A percentile compares a stretch with the other conserved stretches of the same genome.
phyloP scores from a whole-genome alignment of 139 green algal genomes.

The Pycnococcus provasolii region DNA sequence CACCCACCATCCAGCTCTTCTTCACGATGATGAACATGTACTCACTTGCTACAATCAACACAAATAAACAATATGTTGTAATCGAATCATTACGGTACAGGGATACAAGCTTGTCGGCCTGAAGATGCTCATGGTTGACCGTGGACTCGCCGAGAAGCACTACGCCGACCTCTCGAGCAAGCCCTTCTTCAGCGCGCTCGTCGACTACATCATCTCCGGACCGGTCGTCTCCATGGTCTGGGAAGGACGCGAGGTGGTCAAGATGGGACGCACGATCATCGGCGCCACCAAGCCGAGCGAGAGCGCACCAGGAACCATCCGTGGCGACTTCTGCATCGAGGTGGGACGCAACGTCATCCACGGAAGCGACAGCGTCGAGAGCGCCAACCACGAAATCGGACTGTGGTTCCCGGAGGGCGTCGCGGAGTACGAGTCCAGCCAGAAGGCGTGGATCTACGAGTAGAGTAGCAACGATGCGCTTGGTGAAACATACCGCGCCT shows the following conservation, averaged over 20 bases:
- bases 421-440: constrained; percentile 13
- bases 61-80: not conserved
- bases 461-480: not conserved
- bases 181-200: constrained; percentile 87
- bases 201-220: constrained; percentile 92
- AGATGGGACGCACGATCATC: constrained; percentile 78
- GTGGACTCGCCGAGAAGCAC: constrained; percentile 63
- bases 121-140: constrained; percentile 67
- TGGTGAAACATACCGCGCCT: too few species aligned
- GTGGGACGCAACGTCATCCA: constrained; percentile 92
- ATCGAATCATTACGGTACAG: not conserved
- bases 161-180: constrained; percentile 86
- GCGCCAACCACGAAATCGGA: constrained; percentile 80
- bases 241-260: constrained; percentile 90
- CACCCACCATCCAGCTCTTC: not conserved
- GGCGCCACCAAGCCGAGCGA: constrained; percentile 87
- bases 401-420: constrained; percentile 77
- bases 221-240: constrained; percentile 97
- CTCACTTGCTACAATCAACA: not conserved
- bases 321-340: constrained; percentile 68
- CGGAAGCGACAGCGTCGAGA: constrained; percentile 84
- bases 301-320: constrained; percentile 87
- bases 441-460: constrained; percentile 29
- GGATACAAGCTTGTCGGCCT: constrained; percentile 28
- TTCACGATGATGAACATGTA: not conserved